Conservation (phyloP, 192 early-diverging fungal species). For the Blastocladiella britannica region DNA sequence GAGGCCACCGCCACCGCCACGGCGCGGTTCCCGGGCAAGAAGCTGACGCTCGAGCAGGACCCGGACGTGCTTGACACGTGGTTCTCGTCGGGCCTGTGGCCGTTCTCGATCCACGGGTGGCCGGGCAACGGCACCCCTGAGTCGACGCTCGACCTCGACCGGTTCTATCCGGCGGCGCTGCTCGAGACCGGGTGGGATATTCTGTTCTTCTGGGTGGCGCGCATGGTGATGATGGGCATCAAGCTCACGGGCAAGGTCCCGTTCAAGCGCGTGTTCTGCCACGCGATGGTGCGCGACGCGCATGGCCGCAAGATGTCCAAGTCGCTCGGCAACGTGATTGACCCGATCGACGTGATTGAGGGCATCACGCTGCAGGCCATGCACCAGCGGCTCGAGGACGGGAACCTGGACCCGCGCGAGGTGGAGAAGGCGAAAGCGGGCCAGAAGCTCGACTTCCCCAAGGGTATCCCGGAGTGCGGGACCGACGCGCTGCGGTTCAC, state of each 20-base stretch:
- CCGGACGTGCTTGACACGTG: slow-evolving; percentile 96
- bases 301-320: slow-evolving; percentile 98
- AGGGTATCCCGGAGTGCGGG: slow-evolving; percentile 95
- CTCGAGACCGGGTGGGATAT: slow-evolving; percentile 98
- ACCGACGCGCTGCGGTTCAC: slow-evolving; percentile 83
- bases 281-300: slow-evolving; percentile 94
- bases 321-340: slow-evolving; percentile 89
- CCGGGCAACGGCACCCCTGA: slow-evolving; percentile 42
- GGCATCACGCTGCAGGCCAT: slow-evolving; percentile 67
- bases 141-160: slow-evolving; percentile 54
- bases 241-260: slow-evolving; percentile 89
- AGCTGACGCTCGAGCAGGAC: slow-evolving; percentile 78
- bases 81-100: slow-evolving; percentile 98
- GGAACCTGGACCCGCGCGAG: slow-evolving; percentile 82
- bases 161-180: slow-evolving; percentile 75
- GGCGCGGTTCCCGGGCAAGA: slow-evolving; percentile 51
- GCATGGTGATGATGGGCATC: slow-evolving; percentile 98
- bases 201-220: slow-evolving; percentile 97
- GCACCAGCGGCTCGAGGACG: slow-evolving; percentile 48
- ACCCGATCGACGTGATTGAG: slow-evolving; percentile 89
- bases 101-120: slow-evolving; percentile 95
- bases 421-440: slow-evolving; percentile 66
- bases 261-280: slow-evolving; percentile 87
- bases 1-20: slow-evolving; percentile 58
- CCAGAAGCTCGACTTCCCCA: slow-evolving; percentile 73